Evolutionary conservation across 2,329 filamentous ascomycete species (phyloP), one percentile per base, ranked within the genome.

Genomic region (Botrytis sinoallii): DNA sequence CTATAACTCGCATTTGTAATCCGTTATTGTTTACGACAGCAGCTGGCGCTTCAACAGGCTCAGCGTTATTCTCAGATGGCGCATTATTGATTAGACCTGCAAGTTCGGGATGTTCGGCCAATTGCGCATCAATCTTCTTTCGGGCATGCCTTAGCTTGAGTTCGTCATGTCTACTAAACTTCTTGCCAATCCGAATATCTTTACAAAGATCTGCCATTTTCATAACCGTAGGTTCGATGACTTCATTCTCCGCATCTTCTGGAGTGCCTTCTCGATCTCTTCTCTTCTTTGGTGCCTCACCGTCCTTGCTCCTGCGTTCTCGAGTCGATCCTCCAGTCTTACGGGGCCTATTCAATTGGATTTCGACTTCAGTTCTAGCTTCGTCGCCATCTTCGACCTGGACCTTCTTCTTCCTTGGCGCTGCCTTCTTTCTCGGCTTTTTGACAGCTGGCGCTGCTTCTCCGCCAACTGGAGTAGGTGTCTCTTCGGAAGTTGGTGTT

Each of bases 151-250:
- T 89, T 76, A 90, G 86, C 60, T 90, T 88, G 78, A 96, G 90
- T 79, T 92, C 90, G 78, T 90, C 89, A 77, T 94, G 92, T 4
- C 91, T 88, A 78, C 90, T 91, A 73, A 93, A 95, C 74, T 91
- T 90, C 81, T 92, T 93, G 73, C 93, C 93, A 73, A 91, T 91
- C 35, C 87, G 86, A 70, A 92, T 84, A 79, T 93, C 91, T 75
- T 87, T 88, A 68, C 89, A 92, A 4, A 96, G 83, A 73, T 94
- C 91, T 61, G 86, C 88, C 90, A 96, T 93, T 71, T 89, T 93
- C 40, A 92, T 86, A 5, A 86, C 87, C 38, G 87, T 87, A 35
- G 89, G 85, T 79, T 94, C 91, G 72, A 95, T 90, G 75, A 87
- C 82, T 74, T 88, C 85, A 38, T 83, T 81, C 78, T 92, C 90